Base-by-base conservation (phyloP, 2,329 filamentous ascomycete species). In the Clarireedia hainanense region DNA sequence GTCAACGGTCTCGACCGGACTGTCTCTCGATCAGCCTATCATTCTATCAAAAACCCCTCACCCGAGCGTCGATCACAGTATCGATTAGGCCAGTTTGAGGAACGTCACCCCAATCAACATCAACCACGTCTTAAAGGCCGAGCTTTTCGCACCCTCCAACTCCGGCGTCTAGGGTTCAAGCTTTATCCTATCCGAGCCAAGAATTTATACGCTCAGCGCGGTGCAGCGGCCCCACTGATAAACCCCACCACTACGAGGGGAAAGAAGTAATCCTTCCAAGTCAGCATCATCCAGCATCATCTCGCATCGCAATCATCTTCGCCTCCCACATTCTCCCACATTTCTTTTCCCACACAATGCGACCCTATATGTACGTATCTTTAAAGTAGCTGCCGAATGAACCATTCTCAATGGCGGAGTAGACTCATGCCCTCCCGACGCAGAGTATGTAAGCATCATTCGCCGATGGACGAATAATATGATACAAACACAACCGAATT, bases 71-170 rank as follows among this genome's bases (percentile, higher is more conserved):
- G 52, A 52, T 54, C 52, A 36, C n/a, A 30, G 26, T 36, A 45
- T 34, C n/a, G 23, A 23, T 17, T 36, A n/a, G 27, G 17, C 24
- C 23, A 54, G 45, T 55, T 57, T 59, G 57, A 50, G 53, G 50
- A 39, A 56, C 59, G 61, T 60, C 62, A 62, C 61, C 61, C 65
- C 63, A 68, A 68, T 68, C 61, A 66, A 36, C 56, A 55, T 57
- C 55, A 55, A 65, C 63, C 66, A 68, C 66, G 65, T 67, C 63
- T 60, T 58, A 55, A 59, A 53, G 60, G 45, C 45, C 46, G 42
- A 57, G 52, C 51, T 26, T 36, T 48, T 52, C 39, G 15, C 43
- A 47, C 47, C 47, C 47, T 49, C 47, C 47, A 42, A 40, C 27
- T 34, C 24, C 46, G 42, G 54, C 49, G 54, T 47, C 48, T 47